These are phyloP conservation scores for Spathaspora boniae DNA, from an alignment of 805 yeast genomes.

Conservation along the genomic window DNA sequence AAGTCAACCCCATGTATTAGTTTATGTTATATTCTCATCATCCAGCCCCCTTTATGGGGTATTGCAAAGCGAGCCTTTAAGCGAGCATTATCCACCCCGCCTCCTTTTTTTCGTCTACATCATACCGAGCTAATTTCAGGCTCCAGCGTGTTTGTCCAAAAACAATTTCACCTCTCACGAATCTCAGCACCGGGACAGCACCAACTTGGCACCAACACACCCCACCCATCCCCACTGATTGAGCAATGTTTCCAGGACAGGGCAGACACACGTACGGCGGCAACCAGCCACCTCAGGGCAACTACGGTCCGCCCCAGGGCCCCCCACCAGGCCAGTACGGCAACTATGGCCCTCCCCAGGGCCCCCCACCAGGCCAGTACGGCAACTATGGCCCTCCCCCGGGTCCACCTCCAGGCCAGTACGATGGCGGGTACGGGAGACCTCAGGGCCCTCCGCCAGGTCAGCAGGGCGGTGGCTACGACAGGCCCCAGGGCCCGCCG, in stretches of 20 bases:
- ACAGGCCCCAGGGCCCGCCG: constrained; percentile 9
- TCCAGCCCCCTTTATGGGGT: constrained; percentile 6
- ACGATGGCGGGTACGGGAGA: constrained; percentile 1
- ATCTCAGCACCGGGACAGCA: too few species aligned
- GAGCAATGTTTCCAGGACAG: constrained; percentile 18
- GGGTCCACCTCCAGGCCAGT: constrained; percentile 13
- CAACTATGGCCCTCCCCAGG: constrained; percentile 11
- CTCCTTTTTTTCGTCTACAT: neutral
- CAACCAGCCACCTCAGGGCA: constrained; percentile 3
- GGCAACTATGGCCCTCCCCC: constrained; percentile 9
- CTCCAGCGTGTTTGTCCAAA: too few species aligned
- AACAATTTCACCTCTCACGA: too few species aligned
- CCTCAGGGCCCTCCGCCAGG: constrained; percentile 10
- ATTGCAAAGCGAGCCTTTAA: neutral
- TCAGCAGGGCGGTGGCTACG: constrained; percentile 4
- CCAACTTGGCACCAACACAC: too few species aligned
- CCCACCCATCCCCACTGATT: neutral
- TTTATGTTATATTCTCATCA: constrained; percentile 9
- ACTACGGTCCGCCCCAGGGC: too few species aligned
- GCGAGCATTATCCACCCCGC: constrained; percentile 1
- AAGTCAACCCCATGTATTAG: too few species aligned
- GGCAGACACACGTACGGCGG: constrained; percentile 13
- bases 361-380: constrained; percentile 19
- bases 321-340: constrained; percentile 6
- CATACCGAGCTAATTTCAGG: neutral